These are phyloP conservation scores for Yamadazyma sp. DNA, from an alignment of 1,139 yeast species.

Conservation along the genomic window DNA sequence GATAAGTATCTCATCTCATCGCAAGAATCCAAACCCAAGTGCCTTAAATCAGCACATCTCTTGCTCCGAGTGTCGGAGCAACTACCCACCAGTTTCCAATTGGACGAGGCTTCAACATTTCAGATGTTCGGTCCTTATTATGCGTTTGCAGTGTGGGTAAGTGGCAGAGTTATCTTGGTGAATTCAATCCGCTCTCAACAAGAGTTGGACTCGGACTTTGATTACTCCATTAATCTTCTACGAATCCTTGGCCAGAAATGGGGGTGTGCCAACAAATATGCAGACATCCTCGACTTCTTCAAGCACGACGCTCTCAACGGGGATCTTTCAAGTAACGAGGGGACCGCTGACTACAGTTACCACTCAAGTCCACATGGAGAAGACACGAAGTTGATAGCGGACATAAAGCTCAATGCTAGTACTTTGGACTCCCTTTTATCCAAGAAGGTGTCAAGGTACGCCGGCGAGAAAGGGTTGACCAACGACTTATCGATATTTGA, in stretches of 20 bases:
- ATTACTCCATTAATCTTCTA: slow-evolving; percentile 13
- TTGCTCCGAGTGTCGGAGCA: slow-evolving; percentile 11
- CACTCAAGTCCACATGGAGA: slow-evolving; percentile 12
- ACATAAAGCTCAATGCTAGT: slow-evolving; percentile 18
- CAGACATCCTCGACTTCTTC: slow-evolving; percentile 19
- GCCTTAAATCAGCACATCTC: slow-evolving; percentile 13
- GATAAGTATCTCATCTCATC: slow-evolving; percentile 15
- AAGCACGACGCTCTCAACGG: slow-evolving; percentile 16
- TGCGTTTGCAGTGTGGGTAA: slow-evolving; percentile 21
- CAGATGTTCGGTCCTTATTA: slow-evolving; percentile 19
- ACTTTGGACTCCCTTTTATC: slow-evolving; percentile 16
- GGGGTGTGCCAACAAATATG: slow-evolving; percentile 19
- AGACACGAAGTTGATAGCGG: slow-evolving; percentile 17
- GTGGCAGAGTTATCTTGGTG: slow-evolving; percentile 19
- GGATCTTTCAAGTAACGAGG: slow-evolving; percentile 12
- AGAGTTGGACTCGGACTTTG: slow-evolving; percentile 15
- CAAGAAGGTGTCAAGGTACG: slow-evolving; percentile 16
- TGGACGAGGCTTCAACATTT: slow-evolving; percentile 10
- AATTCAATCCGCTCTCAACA: slow-evolving; percentile 14
- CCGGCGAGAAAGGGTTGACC: slow-evolving; percentile 12
- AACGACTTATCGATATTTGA: slow-evolving; percentile 17
- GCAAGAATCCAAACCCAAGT: slow-evolving; percentile 14
- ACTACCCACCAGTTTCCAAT: slow-evolving; percentile 10
- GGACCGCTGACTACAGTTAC: slow-evolving; percentile 9
- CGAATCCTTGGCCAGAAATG: slow-evolving; percentile 15